A percentile compares a stretch with the other conserved stretches of the same genome.
Conservation (phyloP, 768 basidiomycete species). For the Naganishia friedmannii region DNA sequence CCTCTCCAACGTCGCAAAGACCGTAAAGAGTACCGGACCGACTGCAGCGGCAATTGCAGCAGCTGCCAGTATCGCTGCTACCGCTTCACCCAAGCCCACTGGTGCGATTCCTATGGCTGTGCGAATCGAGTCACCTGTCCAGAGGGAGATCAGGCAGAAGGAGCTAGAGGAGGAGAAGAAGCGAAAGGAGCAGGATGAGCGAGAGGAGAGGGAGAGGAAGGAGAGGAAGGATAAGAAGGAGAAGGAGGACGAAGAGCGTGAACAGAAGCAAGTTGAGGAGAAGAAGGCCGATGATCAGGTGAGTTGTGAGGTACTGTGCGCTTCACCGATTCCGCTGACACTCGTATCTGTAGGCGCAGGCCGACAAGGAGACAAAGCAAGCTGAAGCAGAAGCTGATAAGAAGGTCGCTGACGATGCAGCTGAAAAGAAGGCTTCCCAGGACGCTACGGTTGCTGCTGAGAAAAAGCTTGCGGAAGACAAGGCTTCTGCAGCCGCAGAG, state of each 20-base stretch:
- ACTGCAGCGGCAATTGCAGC: constrained; percentile 44
- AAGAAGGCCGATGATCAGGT: constrained; percentile 54
- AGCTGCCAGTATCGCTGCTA: constrained; percentile 53
- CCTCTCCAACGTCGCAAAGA: constrained; percentile 55
- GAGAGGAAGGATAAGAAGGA: constrained; percentile 51
- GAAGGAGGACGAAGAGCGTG: constrained; percentile 38
- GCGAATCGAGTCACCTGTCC: constrained; percentile 47
- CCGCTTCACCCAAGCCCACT: constrained; percentile 36
- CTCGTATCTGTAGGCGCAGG: constrained; percentile 57
- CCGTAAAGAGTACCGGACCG: constrained; percentile 53
- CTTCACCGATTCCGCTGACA: constrained; percentile 52
- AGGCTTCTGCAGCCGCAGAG: constrained; percentile 30
- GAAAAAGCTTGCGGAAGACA: constrained; percentile 34
- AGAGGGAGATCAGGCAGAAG: constrained; percentile 39
- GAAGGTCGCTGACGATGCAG: constrained; percentile 36
- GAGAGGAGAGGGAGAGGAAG: constrained; percentile 52
- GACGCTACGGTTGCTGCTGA: constrained; percentile 25
- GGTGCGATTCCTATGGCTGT: constrained; percentile 45
- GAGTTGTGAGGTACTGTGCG: constrained; percentile 57
- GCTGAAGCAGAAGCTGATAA: constrained; percentile 35
- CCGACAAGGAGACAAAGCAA: constrained; percentile 34
- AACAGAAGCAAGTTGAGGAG: constrained; percentile 30
- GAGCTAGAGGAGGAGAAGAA: constrained; percentile 40
- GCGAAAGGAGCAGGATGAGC: constrained; percentile 43
- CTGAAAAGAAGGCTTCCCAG: neutral